A percentile compares a stretch with the other conserved stretches of the same genome.
These are phyloP conservation scores for Rhodotorula mucilaginosa DNA, from an alignment of 1,284 basidiomycete genomes.

Conservation along the genomic window DNA sequence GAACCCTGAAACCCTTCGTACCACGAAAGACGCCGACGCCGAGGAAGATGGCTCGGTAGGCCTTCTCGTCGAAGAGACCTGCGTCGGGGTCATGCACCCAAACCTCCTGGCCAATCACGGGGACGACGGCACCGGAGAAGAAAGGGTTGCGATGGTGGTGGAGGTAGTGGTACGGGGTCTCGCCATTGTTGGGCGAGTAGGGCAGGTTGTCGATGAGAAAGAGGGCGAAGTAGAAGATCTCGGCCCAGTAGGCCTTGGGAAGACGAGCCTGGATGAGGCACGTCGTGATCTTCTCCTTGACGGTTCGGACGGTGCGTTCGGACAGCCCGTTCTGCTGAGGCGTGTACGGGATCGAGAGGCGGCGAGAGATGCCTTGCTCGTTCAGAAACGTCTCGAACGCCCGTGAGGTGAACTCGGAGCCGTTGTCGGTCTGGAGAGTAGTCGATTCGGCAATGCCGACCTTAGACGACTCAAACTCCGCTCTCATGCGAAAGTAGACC, in stretches of 20 bases:
- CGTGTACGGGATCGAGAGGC: slow-evolving; percentile 51
- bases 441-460: neutral
- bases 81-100: too few species aligned
- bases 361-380: slow-evolving; percentile 44
- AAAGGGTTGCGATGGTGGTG: neutral
- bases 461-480: neutral
- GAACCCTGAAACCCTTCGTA: too few species aligned
- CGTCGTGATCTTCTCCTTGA: slow-evolving; percentile 42
- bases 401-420: neutral
- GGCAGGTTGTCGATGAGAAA: slow-evolving; percentile 7
- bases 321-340: slow-evolving; percentile 48
- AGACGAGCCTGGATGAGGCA: slow-evolving; percentile 45
- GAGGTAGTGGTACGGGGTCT: slow-evolving; percentile 6
- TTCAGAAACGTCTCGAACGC: neutral
- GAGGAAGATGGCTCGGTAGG: neutral
- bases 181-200: neutral
- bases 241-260: slow-evolving; percentile 47
- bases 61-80: neutral
- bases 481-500: neutral
- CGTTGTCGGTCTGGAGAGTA: slow-evolving; percentile 6
- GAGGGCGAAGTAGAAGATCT: slow-evolving; percentile 40
- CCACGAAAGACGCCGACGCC: too few species aligned
- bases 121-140: too few species aligned
- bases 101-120: too few species aligned
- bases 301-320: slow-evolving; percentile 45